Evolutionary conservation across 1,284 basidiomycete species (phyloP), one percentile per base, ranked within the genome.

Genomic region (Ceratobasidium sp.): DNA sequence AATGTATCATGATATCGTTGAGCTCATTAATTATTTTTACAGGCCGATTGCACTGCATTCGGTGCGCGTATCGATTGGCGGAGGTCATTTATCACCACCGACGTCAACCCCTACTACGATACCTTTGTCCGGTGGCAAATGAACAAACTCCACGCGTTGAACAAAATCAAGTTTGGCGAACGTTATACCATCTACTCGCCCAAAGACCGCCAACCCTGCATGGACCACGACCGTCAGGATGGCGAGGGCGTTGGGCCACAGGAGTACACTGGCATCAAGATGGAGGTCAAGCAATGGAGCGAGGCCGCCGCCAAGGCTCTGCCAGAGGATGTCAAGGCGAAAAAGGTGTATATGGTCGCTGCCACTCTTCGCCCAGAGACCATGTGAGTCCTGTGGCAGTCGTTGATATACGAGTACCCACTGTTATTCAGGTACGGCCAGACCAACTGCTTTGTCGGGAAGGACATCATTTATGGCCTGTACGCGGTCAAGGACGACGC

Each of bases 201-300:
- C n/a, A 98, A 98, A 83, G 98, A 99, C 80, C 96, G 95, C 9
- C 98, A 99, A 82, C 97, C 98, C 0, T 99, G 98, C 82, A 99
- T 99, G 98, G 98, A 99, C 84, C 98, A 99, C 85, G 98, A 99
- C 82, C 93, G 98, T 77, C 89, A 90, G 74, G 95, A 95, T 77
- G 98, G 98, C 62, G 98, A 99, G 83, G 96, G 93, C 69, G 85
- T 98, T 74, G 95, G 95, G 19, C 97, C 98, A 7, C 96, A 98
- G 81, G 97, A 99, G 82, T 99, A 99, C 84, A 96, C 97, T 16
- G 93, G 87, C 22, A 85, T 99, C 81, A 98, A 98, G 86, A 96
- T 98, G 94, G 90, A 94, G 82, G 94, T 98, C 2, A 84, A 92
- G 16, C 86, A 94, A 77, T 98, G 94, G 92, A 82, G 84, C 53